Percentiles rank a stretch among this genome's conserved stretches.
Conservation (phyloP, 495 filamentous ascomycete genomes). For the Durotheca rogersii region DNA sequence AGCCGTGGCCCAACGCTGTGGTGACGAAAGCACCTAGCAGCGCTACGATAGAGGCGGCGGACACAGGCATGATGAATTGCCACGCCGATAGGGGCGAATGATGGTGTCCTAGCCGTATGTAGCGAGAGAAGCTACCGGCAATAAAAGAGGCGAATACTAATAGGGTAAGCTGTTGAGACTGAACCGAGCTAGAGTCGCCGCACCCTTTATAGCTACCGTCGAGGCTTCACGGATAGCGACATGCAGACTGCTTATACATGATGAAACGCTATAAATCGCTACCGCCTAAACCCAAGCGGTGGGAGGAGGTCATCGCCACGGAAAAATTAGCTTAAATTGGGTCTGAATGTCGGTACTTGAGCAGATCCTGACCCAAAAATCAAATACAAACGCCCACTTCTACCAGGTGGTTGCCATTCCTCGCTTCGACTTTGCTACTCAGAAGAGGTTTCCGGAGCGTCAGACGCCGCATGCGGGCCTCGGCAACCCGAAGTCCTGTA, state of each 20-base stretch:
- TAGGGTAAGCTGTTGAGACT: neutral
- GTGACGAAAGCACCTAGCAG: slow-evolving; percentile 37
- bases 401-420: slow-evolving; percentile 13
- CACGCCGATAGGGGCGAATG: neutral
- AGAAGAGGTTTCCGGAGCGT: slow-evolving; percentile 21
- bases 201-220: slow-evolving; percentile 15
- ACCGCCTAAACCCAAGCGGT: neutral
- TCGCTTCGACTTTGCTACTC: slow-evolving; percentile 2
- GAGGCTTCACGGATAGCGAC: slow-evolving; percentile 2
- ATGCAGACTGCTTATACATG: slow-evolving; percentile 9
- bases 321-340: neutral
- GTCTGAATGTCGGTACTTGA: slow-evolving; percentile 10
- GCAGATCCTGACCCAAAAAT: slow-evolving; percentile 4
- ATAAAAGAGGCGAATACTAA: neutral
- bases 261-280: slow-evolving; percentile 12
- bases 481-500: slow-evolving; percentile 25
- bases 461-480: slow-evolving; percentile 23
- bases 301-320: neutral
- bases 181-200: neutral
- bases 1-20: slow-evolving; percentile 35
- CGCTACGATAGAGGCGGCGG: slow-evolving; percentile 30
- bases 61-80: slow-evolving; percentile 26
- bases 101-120: neutral
- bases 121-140: neutral
- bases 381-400: neutral